Base-by-base conservation (phyloP, 352 stramenopile species). In the Phytophthora crassamura region DNA sequence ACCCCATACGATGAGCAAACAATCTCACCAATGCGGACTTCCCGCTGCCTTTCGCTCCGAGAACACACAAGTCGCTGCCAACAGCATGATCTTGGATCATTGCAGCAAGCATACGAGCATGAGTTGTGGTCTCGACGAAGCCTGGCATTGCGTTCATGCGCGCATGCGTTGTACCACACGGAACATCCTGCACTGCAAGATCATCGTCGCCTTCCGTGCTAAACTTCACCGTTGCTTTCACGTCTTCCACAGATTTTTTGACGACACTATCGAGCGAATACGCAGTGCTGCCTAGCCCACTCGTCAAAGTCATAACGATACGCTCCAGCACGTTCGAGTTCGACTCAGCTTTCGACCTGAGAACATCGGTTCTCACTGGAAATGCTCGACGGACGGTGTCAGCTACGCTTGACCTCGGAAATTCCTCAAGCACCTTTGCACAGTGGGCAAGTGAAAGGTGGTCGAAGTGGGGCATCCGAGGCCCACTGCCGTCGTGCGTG, bases 11-110 rank as follows among this genome's bases (percentile, higher is more conserved):
- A 33, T 84, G 59, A 30, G 81, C 78, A 72, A 93, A 93, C 2
- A 90, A 63, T 4, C 87, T 70, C 22, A 78, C 80, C 3, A 97
- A 53, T 9, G 75, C 72, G 7, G 88, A 96, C 62, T 97, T 97
- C 3, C 90, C 90, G 25, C 82, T 93, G 10, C 90, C 90, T 70
- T 95, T 94, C 1, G 75, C 74, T 14, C 89, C 90, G 7, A 97
- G 51, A 30, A 97, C 58, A 47, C 88, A 96, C 43, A 97, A 59
- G 58, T 97, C 90, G 1, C 75, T 74, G 7, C 87, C 87, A 0
- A 85, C 74, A 25, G 82, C 69, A 52, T 97, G 89, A 43, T 95
- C 89, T 64, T 92, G 82, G 30, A 94, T 71, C 88, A 97, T 95
- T 25, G 76, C 64, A 2, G 75, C 61, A 11, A 97, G 46, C 22